These are phyloP conservation scores for Camillea tinctor DNA, from an alignment of 2,329 filamentous ascomycete species.

Conservation along the genomic window DNA sequence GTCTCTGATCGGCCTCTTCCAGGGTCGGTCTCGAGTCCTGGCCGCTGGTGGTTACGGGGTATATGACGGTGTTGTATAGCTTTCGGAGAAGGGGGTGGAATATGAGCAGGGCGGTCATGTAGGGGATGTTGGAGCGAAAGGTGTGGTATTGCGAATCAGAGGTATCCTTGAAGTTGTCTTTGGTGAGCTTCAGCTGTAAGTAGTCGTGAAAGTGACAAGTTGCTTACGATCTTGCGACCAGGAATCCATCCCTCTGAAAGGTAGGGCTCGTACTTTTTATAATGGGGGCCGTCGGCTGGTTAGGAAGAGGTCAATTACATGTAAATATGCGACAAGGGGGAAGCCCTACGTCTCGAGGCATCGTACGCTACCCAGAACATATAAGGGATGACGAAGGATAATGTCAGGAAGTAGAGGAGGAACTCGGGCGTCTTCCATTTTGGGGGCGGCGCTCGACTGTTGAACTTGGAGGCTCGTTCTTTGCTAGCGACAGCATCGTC, in stretches of 20 bases:
- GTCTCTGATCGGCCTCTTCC: conserved; percentile 52
- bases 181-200: conserved; percentile 3
- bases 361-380: conserved; percentile 92
- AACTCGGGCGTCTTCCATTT: conserved; percentile 89
- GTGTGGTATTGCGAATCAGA: conserved; percentile 84
- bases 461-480: conserved; percentile 42
- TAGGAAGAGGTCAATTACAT: conserved; percentile 15
- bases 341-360: conserved; percentile 71
- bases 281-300: conserved; percentile 79
- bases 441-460: conserved; percentile 53
- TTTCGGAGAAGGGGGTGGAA: conserved; percentile 78
- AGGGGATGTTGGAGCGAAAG: conserved; percentile 84
- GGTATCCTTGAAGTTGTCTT: conserved; percentile 66
- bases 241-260: conserved; percentile 87
- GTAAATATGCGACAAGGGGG: neutral
- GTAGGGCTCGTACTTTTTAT: conserved; percentile 67
- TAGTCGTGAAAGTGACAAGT: too few species aligned
- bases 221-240: conserved; percentile 78
- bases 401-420: conserved; percentile 72
- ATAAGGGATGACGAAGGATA: conserved; percentile 66
- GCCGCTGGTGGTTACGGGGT: conserved; percentile 34
- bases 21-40: conserved; percentile 30
- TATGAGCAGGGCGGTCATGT: conserved; percentile 69
- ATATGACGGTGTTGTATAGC: conserved; percentile 61
- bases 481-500: conserved; percentile 41